Evolutionary conservation across 2,329 filamentous ascomycete genomes (phyloP), one percentile per base, ranked within the genome.

Genomic region (Neopestalotiopsis rosae): DNA sequence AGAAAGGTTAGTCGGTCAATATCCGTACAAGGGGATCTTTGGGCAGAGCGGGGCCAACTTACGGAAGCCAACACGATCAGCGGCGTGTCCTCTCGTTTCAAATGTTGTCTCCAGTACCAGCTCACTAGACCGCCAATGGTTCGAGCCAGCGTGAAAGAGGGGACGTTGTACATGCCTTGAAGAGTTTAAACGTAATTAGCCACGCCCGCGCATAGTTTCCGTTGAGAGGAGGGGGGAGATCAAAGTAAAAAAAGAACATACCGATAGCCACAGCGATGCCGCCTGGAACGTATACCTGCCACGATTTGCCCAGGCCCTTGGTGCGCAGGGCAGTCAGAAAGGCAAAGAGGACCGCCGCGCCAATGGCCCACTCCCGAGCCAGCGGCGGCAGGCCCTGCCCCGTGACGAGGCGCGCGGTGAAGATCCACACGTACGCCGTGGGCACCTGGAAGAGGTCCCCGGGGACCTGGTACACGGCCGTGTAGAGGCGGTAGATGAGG

Each of bases 351-450:
- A 88, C 77, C 0, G 91, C 95, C n/a, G 92, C 91, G 0, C 89
- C 91, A 0, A 90, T 81, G 0, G 95, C 93, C 84, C 92, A 97
- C 75, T 95, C 90, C 76, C 89, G 90, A 0, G 94, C 95, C 90
- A 94, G 94, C 0, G 89, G 85, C 0, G 96, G 96, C 57, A 99
- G 79, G 0, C 96, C 96, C 72, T 96, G 88, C 1, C 96, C 96
- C 0, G 95, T 98, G 10, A 99, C 95, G 2, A 99, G 86, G 17
- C 96, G 87, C 1, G 96, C 95, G 0, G 96, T 99, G 79, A 98
- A 98, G 66, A 99, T 93, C 96, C 96, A 99, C 5, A 99, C 95
- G 78, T 95, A 98, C 0, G 91, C 95, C 0, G 96, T 98, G 0
- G 96, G 96, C 1, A 97, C 94, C 77, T 97, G 92, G 79, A 99